A percentile compares a stretch with the other conserved stretches of the same genome.
Conservation (phyloP, 805 yeast genomes). For the Wickerhamomyces bisporus region DNA sequence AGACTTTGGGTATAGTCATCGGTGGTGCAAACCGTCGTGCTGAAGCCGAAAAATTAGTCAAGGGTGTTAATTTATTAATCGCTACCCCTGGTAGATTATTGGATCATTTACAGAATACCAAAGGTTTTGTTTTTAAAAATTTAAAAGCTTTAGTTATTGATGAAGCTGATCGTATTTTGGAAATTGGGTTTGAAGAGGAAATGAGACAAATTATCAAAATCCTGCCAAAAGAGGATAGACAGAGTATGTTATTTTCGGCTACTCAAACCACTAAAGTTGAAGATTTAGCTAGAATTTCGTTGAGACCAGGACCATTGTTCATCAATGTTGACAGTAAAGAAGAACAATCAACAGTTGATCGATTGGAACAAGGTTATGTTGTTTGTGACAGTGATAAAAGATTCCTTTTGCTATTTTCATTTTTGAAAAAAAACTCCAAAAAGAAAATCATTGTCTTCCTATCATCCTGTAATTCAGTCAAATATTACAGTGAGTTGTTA, state of each 20-base stretch:
- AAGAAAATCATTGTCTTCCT: constrained; percentile 91
- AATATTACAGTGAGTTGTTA: constrained; percentile 89
- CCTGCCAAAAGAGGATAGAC: constrained; percentile 88
- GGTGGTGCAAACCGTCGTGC: constrained; percentile 98
- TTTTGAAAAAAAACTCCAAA: constrained; percentile 86
- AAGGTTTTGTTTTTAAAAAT: constrained; percentile 90
- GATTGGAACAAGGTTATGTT: constrained; percentile 97
- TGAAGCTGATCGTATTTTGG: constrained; percentile 97
- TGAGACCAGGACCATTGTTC: constrained; percentile 88
- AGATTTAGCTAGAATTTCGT: constrained; percentile 93
- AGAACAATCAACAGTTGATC: constrained; percentile 89
- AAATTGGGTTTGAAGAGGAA: constrained; percentile 98
- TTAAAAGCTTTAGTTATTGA: constrained; percentile 91
- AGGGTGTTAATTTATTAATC: constrained; percentile 89
- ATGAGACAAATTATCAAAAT: constrained; percentile 95
- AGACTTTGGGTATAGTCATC: constrained; percentile 93
- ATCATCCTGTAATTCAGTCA: constrained; percentile 95
- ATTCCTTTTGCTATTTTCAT: constrained; percentile 83
- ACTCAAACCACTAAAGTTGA: constrained; percentile 99
- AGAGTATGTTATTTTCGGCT: constrained; percentile 97
- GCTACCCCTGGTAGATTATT: constrained; percentile 98
- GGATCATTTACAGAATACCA: constrained; percentile 94
- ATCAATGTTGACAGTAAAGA: constrained; percentile 87
- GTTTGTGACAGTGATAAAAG: constrained; percentile 96
- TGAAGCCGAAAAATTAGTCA: constrained; percentile 89